phyloP scores from a whole-genome alignment of 2,329 filamentous ascomycete species.

The Aspergillus candidus region DNA sequence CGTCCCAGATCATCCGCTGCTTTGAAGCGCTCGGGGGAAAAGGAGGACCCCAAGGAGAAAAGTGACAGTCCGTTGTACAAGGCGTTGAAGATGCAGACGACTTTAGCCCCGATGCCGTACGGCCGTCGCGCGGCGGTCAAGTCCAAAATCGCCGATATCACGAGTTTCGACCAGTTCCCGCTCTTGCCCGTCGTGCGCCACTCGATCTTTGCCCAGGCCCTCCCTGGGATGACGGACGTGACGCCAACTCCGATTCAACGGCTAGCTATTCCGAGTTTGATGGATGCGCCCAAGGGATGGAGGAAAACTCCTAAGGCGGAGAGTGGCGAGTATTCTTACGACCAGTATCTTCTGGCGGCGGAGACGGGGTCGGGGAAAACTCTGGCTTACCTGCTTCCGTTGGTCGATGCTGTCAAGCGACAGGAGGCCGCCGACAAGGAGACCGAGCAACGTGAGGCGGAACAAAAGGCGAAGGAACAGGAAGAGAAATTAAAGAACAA shows the following conservation, averaged over 20 bases:
- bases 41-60: conserved; percentile 33
- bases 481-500: conserved; percentile 47
- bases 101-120: conserved; percentile 71
- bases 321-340: conserved; percentile 44
- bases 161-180: conserved; percentile 74
- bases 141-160: conserved; percentile 57
- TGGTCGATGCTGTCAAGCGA: conserved; percentile 77
- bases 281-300: conserved; percentile 49
- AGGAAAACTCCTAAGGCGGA: conserved; percentile 27
- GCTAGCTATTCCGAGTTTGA: conserved; percentile 75
- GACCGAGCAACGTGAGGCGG: conserved; percentile 49
- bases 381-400: conserved; percentile 80
- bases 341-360: conserved; percentile 77
- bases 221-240: conserved; percentile 68
- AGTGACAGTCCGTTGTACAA: conserved; percentile 57
- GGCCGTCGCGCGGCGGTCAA: conserved; percentile 58
- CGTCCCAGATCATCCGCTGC: conserved; percentile 35
- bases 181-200: conserved; percentile 66
- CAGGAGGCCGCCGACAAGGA: conserved; percentile 60
- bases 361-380: conserved; percentile 98
- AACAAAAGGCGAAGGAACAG: conserved; percentile 53
- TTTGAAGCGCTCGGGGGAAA: conserved; percentile 36
- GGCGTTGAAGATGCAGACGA: conserved; percentile 88
- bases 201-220: conserved; percentile 65
- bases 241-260: conserved; percentile 84